Evolutionary conservation across 768 basidiomycete species (phyloP), one percentile per base, ranked within the genome.

Genomic region (Nidularia pulvinata): DNA sequence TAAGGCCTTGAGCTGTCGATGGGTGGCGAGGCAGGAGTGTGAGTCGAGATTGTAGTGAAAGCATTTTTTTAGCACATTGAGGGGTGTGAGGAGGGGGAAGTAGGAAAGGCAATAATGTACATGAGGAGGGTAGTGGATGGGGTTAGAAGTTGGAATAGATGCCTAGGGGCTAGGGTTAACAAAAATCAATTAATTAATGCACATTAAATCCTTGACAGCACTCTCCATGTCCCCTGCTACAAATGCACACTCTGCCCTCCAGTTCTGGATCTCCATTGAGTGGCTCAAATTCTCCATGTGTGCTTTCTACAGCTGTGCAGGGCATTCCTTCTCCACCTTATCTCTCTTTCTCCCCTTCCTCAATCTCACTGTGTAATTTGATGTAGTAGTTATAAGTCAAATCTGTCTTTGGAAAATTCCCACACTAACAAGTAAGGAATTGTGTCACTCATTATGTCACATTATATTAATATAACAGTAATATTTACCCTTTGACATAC

Each of bases 1-100:
- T 35, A 95, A 78, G 6, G 78, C 65, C 69, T 96, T 95, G 53
- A 87, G 70, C n/a, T 86, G 72, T 3, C 91, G 83, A 64, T 92
- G 89, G 0, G 90, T 82, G 2, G 79, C 69, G 46, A 92, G 83
- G 67, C 96, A 98, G 1, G 84, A 70, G 48, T 86, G 85, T 1
- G 91, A 94, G 66, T 99, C 96, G 7, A 96, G 96, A 67, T 98
- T 96, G 60, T 85, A 87, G 67, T 93, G 90, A 1, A 99, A 81
- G 64, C 96, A 98, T 68, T 95, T 91, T 64, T 97, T 98, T 56
- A 99, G 81, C 7, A 86, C 82, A 32, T 84, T 75, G 46, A 90
- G 73, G 1, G 91, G 82, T 0, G 81, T 75, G n/a, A 86, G 82
- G 47, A 89, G 82, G 59, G 95, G 80, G 77, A 95, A 93, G 65